phyloP scores from a whole-genome alignment of 129 eudicot genomes.

The Centella asiatica region DNA sequence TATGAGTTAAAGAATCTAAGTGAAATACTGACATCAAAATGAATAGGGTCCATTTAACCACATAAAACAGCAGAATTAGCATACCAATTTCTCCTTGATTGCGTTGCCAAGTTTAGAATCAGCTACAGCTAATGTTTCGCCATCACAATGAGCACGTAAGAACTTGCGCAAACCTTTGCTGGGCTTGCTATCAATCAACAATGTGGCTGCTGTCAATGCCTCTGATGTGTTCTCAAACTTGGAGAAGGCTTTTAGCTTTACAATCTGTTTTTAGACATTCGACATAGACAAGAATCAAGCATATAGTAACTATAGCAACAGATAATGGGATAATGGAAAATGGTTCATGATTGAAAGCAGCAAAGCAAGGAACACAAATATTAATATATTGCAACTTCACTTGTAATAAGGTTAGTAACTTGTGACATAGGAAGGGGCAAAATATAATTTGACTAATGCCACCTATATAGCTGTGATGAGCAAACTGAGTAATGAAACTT shows the following conservation, averaged over 20 bases:
- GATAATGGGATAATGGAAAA: not conserved
- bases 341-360: not conserved
- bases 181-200: conserved; percentile 70
- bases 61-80: conserved; percentile 1
- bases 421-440: not conserved
- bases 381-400: not conserved
- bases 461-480: too few relatives aligned
- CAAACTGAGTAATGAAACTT: not conserved
- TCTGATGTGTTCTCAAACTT: conserved; percentile 92
- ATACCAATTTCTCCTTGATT: conserved; percentile 79
- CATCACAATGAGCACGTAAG: conserved; percentile 79
- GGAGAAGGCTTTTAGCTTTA: conserved; percentile 86
- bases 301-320: not conserved
- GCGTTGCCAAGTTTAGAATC: conserved; percentile 78
- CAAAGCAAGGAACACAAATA: not conserved
- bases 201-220: conserved; percentile 61
- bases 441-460: not conserved
- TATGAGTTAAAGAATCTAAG: not conserved
- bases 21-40: not conserved
- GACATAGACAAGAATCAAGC: not conserved
- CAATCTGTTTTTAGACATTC: conserved; percentile 37
- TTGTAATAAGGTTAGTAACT: not conserved
- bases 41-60: not conserved
- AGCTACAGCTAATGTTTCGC: conserved; percentile 77
- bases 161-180: conserved; percentile 93